phyloP scores from a whole-genome alignment of 495 filamentous ascomycete genomes.

The Penicillium psychrofluorescens region DNA sequence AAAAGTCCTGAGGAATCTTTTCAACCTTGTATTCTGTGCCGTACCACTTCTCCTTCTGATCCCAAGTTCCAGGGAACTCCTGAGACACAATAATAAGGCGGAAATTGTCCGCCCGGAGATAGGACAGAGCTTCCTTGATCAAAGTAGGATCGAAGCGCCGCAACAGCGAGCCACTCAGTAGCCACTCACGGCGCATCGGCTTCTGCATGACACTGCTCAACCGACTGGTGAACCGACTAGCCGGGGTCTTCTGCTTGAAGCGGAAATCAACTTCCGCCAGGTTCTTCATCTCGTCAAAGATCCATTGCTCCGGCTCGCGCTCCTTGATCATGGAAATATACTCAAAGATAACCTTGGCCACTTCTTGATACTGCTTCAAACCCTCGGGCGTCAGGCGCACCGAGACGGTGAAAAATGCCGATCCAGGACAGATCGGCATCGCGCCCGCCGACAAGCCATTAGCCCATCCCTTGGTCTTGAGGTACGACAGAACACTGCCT shows the following conservation, averaged over 20 bases:
- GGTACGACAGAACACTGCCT: slow-evolving; percentile 89
- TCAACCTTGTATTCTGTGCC: slow-evolving; percentile 88
- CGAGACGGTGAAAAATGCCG: slow-evolving; percentile 73
- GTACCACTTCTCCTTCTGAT: slow-evolving; percentile 93
- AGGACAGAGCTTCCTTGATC: slow-evolving; percentile 68
- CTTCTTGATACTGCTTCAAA: slow-evolving; percentile 75
- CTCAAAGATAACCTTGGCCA: slow-evolving; percentile 84
- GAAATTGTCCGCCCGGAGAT: slow-evolving; percentile 85
- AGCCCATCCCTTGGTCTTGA: slow-evolving; percentile 94
- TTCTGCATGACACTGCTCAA: slow-evolving; percentile 84
- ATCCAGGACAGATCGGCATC: slow-evolving; percentile 70
- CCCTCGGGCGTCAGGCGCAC: slow-evolving; percentile 84
- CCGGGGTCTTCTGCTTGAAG: slow-evolving; percentile 87
- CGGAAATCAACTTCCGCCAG: slow-evolving; percentile 89
- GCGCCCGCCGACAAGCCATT: slow-evolving; percentile 78
- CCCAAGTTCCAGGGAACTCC: slow-evolving; percentile 75
- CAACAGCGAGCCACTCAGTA: slow-evolving; percentile 71
- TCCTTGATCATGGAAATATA: slow-evolving; percentile 86
- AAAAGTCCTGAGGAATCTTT: slow-evolving; percentile 70
- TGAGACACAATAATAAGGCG: slow-evolving; percentile 73
- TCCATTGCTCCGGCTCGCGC: slow-evolving; percentile 80
- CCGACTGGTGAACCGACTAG: slow-evolving; percentile 78
- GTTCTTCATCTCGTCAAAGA: slow-evolving; percentile 82
- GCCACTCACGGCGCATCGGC: slow-evolving; percentile 73
- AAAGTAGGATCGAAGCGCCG: slow-evolving; percentile 68